A percentile compares a stretch with the other conserved stretches of the same genome.
Conservation (phyloP, 257 asterid species). For the Asclepias syriaca region DNA sequence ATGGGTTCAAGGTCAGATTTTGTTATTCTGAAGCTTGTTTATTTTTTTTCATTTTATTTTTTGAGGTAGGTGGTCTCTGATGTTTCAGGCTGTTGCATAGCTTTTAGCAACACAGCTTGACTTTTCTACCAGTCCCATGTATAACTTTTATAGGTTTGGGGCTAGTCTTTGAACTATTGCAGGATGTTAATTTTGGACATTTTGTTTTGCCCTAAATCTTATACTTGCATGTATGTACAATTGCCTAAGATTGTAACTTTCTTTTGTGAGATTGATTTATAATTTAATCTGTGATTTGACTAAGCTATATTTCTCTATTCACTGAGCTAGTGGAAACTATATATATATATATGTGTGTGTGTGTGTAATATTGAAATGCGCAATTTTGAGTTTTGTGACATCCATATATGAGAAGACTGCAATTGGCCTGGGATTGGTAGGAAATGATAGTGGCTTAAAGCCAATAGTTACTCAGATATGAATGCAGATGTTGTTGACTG, state of each 20-base stretch:
- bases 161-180: background rate
- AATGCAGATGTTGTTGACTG: background rate
- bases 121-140: background rate
- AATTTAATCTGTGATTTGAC: background rate
- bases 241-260: background rate
- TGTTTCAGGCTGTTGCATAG: background rate
- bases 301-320: background rate
- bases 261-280: background rate
- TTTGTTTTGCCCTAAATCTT: background rate
- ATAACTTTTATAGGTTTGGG: background rate
- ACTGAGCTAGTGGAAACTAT: background rate
- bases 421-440: background rate
- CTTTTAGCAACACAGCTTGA: background rate
- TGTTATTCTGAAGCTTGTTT: background rate
- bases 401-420: background rate
- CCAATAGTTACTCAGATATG: background rate
- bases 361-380: background rate
- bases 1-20: constrained; percentile 64
- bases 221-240: background rate
- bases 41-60: background rate
- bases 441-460: background rate
- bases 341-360: too few species aligned
- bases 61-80: background rate
- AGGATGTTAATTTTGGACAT: background rate
- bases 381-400: background rate